A percentile compares a stretch with the other conserved stretches of the same genome.
Evolutionary conservation across 176 grass and related monocot genomes (phyloP).

Genomic region (Oryza glaberrima): DNA sequence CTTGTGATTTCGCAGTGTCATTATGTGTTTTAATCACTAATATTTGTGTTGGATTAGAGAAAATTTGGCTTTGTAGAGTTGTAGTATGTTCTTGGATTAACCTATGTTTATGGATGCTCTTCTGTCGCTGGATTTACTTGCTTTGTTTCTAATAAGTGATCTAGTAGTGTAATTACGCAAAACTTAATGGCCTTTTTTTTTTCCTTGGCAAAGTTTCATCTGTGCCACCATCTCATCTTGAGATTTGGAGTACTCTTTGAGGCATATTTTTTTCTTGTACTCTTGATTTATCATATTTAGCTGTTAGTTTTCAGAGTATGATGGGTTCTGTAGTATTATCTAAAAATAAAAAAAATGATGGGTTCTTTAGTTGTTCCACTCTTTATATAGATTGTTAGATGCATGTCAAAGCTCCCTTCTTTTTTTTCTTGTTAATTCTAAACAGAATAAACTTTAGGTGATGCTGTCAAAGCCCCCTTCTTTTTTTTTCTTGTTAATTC

Average conservation of each 20-base stretch:
- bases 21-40: not conserved
- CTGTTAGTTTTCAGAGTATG: not conserved
- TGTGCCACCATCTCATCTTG: not conserved
- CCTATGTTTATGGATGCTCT: not conserved
- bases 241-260: not conserved
- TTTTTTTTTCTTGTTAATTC: not conserved
- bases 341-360: not conserved
- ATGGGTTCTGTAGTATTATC: not conserved
- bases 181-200: not conserved
- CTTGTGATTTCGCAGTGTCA: not conserved
- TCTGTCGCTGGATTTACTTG: not conserved
- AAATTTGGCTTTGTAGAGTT: not conserved
- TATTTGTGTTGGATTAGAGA: not conserved
- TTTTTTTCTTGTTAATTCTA: not conserved
- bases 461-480: not conserved
- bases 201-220: not conserved
- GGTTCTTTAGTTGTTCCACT: not conserved
- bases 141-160: not conserved
- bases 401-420: not conserved
- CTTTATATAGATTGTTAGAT: slow-evolving; percentile 2
- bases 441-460: not conserved
- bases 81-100: slow-evolving; percentile 7
- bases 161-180: not conserved
- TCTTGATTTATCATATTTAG: not conserved
- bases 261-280: not conserved